Base-by-base conservation (phyloP, 331 rosid species). In the Quercus lobata region DNA sequence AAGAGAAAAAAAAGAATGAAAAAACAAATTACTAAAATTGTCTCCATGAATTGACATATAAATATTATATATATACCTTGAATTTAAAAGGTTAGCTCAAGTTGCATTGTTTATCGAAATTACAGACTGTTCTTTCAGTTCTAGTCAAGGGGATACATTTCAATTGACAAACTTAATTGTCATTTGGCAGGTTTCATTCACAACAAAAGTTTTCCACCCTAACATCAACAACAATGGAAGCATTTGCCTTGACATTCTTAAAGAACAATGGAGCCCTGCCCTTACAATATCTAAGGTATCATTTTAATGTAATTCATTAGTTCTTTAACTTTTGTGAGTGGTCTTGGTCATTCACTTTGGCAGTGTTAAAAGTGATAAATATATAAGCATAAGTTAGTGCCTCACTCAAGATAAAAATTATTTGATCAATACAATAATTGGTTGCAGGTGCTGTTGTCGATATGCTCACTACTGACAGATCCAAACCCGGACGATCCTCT, bases 211-310 rank as follows among this genome's bases (percentile, higher is more conserved):
- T 19, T 86, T 79, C 75, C 90, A 87, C 62, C 90, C 87, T 6
- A 86, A 86, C 82, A 86, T 86, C 6, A 81, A 83, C 78, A 86
- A 84, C 84, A 83, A 82, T 57, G 90, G 90, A 54, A 87, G 85
- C 22, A 87, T 87, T 53, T 87, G 90, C 81, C 88, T 87, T 18
- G 90, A 74, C 66, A 74, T 80, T n/a, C 77, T 80, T 55, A 80
- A 80, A 57, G 84, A 80, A 7, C 84, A 74, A 41, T 80, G 84
- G 84, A 80, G 76, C 73, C 80, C 84, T 12, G 76, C 84, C 61
- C 74, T 74, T 6, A 74, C 79, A 4, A 5, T 80, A 19, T 41
- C 84, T 15, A 80, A 80, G 84, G 84, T 56, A 18, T 69, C 15
- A 4, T 11, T 61, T 25, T 25, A 10, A 5, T 25, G 34, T 12